These are phyloP conservation scores for Dittrichia graveolens DNA, from an alignment of 129 eudicot species.

Conservation along the genomic window DNA sequence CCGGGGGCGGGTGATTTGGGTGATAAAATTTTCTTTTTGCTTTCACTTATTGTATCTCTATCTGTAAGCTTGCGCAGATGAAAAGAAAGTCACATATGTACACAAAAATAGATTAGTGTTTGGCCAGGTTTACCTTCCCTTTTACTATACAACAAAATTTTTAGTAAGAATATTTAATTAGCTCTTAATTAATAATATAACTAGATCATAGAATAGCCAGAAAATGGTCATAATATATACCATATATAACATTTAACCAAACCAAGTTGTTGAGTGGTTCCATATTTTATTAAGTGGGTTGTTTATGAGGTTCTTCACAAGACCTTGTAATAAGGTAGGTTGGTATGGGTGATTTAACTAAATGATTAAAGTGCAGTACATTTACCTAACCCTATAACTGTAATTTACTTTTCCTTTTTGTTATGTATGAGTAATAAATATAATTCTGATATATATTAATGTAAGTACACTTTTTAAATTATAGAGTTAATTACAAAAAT, in stretches of 20 bases:
- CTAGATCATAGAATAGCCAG: neutral
- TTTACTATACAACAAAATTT: neutral
- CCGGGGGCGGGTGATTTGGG: neutral
- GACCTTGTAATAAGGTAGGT: neutral
- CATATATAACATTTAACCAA: neutral
- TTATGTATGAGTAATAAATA: too few relatives aligned
- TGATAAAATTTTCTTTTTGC: constrained; percentile 14
- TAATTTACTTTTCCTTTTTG: neutral
- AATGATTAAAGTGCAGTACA: neutral
- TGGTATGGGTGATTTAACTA: neutral
- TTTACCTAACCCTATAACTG: constrained; percentile 4
- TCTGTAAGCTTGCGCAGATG: constrained; percentile 21
- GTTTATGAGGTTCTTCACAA: neutral
- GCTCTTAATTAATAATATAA: too few relatives aligned
- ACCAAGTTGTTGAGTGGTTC: constrained; percentile 5
- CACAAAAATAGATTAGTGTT: constrained; percentile 19
- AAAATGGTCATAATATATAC: neutral
- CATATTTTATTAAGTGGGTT: neutral
- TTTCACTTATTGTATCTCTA: constrained; percentile 18
- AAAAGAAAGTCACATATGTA: constrained; percentile 12
- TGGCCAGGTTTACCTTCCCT: constrained; percentile 6
- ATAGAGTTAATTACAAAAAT: too few relatives aligned
- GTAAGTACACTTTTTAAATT: too few relatives aligned
- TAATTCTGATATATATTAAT: too few relatives aligned
- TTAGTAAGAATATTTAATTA: neutral